These are phyloP conservation scores for Lactuca sativa DNA, from an alignment of 129 eudicot genomes.

Conservation along the genomic window DNA sequence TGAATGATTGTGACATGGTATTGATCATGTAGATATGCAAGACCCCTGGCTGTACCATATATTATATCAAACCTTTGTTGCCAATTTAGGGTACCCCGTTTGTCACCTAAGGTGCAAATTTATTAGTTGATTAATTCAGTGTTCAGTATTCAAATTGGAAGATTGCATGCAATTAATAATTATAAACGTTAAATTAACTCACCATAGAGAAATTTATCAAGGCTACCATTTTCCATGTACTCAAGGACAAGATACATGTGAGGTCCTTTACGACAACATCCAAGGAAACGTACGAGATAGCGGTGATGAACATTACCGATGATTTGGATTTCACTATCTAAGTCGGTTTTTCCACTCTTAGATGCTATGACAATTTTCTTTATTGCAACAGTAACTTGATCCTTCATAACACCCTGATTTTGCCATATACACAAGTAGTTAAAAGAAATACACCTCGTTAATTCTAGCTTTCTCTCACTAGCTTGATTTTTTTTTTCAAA, in stretches of 20 bases:
- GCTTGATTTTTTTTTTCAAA: too few species aligned
- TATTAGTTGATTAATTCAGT: background rate
- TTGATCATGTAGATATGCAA: slow-evolving; percentile 68
- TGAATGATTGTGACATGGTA: slow-evolving; percentile 66
- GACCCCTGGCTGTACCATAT: slow-evolving; percentile 58
- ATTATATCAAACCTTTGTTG: slow-evolving; percentile 53
- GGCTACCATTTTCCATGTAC: slow-evolving; percentile 63
- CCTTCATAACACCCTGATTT: slow-evolving; percentile 52
- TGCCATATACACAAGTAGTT: background rate
- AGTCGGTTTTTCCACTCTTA: slow-evolving; percentile 47
- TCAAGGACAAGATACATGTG: slow-evolving; percentile 57
- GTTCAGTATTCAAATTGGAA: too few species aligned
- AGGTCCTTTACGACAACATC: slow-evolving; percentile 50
- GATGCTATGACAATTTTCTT: slow-evolving; percentile 35
- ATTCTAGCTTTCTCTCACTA: too few species aligned
- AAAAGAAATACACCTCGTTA: background rate
- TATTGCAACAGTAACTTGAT: slow-evolving; percentile 51
- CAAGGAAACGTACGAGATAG: slow-evolving; percentile 55
- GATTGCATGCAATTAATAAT: background rate
- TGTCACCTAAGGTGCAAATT: slow-evolving; percentile 38
- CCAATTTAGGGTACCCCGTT: slow-evolving; percentile 42
- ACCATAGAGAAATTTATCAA: slow-evolving; percentile 60
- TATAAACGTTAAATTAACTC: background rate
- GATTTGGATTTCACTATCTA: slow-evolving; percentile 57
- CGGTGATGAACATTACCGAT: slow-evolving; percentile 71